phyloP scores from a whole-genome alignment of 345 rosid genomes.

The Bretschneidera sinensis region DNA sequence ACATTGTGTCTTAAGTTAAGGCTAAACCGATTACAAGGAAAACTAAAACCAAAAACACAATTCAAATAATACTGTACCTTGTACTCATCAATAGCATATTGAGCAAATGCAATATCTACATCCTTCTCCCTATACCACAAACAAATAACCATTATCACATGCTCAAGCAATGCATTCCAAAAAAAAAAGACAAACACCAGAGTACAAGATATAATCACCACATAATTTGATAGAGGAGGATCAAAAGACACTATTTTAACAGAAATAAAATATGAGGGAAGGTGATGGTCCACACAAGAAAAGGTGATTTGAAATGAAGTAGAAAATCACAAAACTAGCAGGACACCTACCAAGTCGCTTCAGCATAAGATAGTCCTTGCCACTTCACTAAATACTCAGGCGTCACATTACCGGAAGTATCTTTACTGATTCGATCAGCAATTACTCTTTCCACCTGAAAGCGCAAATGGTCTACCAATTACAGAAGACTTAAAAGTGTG shows the following conservation, averaged over 20 bases:
- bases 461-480: constrained; percentile 19
- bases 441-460: constrained; percentile 89
- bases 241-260: constrained; percentile 5
- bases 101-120: constrained; percentile 82
- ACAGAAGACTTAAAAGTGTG: constrained; percentile 6
- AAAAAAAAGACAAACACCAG: not conserved
- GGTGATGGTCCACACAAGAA: not conserved
- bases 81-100: constrained; percentile 89
- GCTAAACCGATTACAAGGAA: too few species aligned
- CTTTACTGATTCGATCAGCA: constrained; percentile 78
- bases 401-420: constrained; percentile 59
- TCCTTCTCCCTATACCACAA: constrained; percentile 80
- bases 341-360: constrained; percentile 82
- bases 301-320: not conserved
- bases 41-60: constrained; percentile 11
- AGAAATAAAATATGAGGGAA: not conserved
- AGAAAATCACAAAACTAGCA: not conserved
- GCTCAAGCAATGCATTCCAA: not conserved
- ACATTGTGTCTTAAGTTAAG: not conserved
- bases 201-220: not conserved
- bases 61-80: constrained; percentile 46
- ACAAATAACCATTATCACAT: constrained; percentile 2
- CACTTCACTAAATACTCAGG: constrained; percentile 97
- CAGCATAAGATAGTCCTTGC: constrained; percentile 99
- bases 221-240: not conserved